A percentile compares a stretch with the other conserved stretches of the same genome.
These are phyloP conservation scores for Neocatenulostroma microsporum DNA, from an alignment of 2,329 filamentous ascomycete genomes.

Conservation along the genomic window DNA sequence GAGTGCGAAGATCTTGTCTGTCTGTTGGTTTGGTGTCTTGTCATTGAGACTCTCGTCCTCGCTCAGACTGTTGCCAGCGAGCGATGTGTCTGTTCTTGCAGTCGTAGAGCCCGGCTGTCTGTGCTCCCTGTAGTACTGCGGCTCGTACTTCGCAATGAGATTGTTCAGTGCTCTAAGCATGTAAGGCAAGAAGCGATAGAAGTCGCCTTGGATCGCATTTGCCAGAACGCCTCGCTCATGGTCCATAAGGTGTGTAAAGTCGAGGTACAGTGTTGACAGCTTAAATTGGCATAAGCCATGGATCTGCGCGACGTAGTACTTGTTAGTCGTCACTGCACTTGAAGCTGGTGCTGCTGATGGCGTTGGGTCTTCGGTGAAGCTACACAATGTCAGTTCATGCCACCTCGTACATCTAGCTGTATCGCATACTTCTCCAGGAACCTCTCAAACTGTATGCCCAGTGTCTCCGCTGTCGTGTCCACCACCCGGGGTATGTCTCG, in stretches of 20 bases:
- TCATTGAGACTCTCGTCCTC: slow-evolving; percentile 52
- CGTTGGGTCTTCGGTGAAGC: slow-evolving; percentile 61
- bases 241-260: slow-evolving; percentile 73
- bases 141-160: slow-evolving; percentile 88
- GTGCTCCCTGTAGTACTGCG: slow-evolving; percentile 88
- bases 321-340: slow-evolving; percentile 65
- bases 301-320: slow-evolving; percentile 79
- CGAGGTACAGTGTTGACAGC: slow-evolving; percentile 79
- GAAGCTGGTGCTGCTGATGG: slow-evolving; percentile 58
- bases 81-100: slow-evolving; percentile 55
- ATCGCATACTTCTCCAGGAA: slow-evolving; percentile 65
- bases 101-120: slow-evolving; percentile 70
- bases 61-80: slow-evolving; percentile 52
- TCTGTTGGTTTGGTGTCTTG: slow-evolving; percentile 85
- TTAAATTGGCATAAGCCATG: slow-evolving; percentile 65
- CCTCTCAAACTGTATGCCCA: slow-evolving; percentile 68
- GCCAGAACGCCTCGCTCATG: slow-evolving; percentile 74
- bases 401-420: neutral
- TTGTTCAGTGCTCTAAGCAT: slow-evolving; percentile 83
- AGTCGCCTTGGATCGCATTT: slow-evolving; percentile 77
- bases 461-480: slow-evolving; percentile 65
- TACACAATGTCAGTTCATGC: slow-evolving; percentile 17
- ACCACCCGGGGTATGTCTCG: slow-evolving; percentile 61
- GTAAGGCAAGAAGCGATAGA: slow-evolving; percentile 92
- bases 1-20: slow-evolving; percentile 88